Evolutionary conservation across 345 rosid genomes (phyloP).

Genomic region (Camelina neglecta): DNA sequence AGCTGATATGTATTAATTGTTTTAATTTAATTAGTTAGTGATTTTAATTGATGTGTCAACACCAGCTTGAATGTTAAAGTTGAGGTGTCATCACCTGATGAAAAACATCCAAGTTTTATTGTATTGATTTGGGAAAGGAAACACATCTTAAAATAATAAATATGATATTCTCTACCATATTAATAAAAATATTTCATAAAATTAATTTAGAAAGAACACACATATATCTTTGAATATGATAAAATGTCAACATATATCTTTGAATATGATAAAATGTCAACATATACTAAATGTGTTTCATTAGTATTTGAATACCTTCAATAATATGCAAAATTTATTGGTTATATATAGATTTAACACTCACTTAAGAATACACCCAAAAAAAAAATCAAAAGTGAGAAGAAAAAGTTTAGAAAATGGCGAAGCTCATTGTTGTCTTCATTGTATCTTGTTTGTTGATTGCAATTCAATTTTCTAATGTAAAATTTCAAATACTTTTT

Average conservation of each 20-base stretch:
- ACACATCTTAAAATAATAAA: too few species aligned
- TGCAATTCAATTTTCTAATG: constrained; percentile 31
- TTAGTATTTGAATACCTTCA: constrained; percentile 16
- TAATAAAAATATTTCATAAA: too few species aligned
- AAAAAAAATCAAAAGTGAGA: not conserved
- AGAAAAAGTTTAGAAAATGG: not conserved
- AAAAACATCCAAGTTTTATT: too few species aligned
- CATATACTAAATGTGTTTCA: not conserved
- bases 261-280: not conserved
- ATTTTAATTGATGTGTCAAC: too few species aligned
- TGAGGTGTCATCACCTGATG: too few species aligned
- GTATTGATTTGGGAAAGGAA: too few species aligned
- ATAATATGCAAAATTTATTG: constrained; percentile 10
- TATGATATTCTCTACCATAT: too few species aligned
- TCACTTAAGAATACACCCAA: not conserved
- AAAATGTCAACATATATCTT: not conserved
- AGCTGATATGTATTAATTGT: too few species aligned
- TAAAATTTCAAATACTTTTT: not conserved
- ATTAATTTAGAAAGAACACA: too few species aligned
- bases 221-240: too few species aligned
- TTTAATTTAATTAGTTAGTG: too few species aligned
- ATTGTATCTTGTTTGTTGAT: constrained; percentile 17
- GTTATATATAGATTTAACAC: constrained; percentile 14
- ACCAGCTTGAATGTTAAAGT: too few species aligned
- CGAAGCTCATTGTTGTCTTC: constrained; percentile 15